A percentile compares a stretch with the other conserved stretches of the same genome.
phyloP scores from a whole-genome alignment of 2,329 filamentous ascomycete species.

The Penicillium sp. region DNA sequence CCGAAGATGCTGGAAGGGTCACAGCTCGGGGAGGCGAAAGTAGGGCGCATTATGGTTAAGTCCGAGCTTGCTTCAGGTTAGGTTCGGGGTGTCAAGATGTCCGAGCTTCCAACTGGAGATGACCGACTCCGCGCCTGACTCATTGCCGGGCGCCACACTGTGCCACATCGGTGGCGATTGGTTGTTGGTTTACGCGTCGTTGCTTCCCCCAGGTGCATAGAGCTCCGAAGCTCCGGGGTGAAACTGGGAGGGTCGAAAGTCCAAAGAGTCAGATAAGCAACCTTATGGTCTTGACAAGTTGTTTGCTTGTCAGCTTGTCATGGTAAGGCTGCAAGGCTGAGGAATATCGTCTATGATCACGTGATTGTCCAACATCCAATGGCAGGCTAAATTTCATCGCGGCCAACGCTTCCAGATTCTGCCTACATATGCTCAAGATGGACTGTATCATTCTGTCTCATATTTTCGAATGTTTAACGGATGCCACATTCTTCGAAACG shows the following conservation, averaged over 20 bases:
- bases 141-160: slow-evolving; percentile 7
- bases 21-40: slow-evolving; percentile 11
- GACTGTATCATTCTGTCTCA: no score
- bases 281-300: background rate
- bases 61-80: background rate
- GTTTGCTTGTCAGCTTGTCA: no score
- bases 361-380: background rate
- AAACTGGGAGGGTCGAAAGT: no score
- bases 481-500: no score
- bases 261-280: background rate
- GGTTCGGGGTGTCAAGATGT: slow-evolving; percentile 2
- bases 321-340: background rate
- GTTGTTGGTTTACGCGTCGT: background rate
- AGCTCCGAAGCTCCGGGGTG: background rate
- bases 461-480: no score
- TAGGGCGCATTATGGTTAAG: background rate
- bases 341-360: background rate
- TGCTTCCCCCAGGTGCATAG: background rate
- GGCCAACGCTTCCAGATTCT: no score
- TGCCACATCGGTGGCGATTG: slow-evolving; percentile 10
- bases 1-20: slow-evolving; percentile 3
- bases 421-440: no score
- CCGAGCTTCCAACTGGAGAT: slow-evolving; percentile 8
- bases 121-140: slow-evolving; percentile 7
- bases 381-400: no score